Base-by-base conservation (phyloP, 768 basidiomycete species). In the Podaxis rugospora region DNA sequence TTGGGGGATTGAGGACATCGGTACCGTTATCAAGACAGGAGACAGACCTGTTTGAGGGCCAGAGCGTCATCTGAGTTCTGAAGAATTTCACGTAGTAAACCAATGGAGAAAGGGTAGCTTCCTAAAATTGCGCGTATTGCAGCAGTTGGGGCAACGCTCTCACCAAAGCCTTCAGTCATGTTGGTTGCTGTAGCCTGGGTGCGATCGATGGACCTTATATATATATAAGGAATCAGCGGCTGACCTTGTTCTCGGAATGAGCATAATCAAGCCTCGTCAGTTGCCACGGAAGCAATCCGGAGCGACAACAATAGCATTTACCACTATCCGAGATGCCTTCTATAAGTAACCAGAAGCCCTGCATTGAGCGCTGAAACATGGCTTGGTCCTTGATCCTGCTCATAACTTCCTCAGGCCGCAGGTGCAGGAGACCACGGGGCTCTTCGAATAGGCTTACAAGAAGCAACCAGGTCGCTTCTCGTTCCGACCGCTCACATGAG, bases 11-110 rank as follows among this genome's bases (percentile, higher is more conserved):
- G 23, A 49, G 47, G 5, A 7, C 18, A 18, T 18, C n/a, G 18
- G 18, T 5, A 13, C 11, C 9, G 21, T 11, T 25, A 28, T 27
- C 49, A 28, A 13, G 39, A 46, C 25, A 51, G 40, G 13, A 4
- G 25, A 40, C 70, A 9, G 32, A 74, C 76, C 67, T 77, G 76
- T 35, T 64, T 64, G 0, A 67, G 67, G 7, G 76, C 78, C 25
- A 64, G 62, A 0, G 77, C 75, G 61, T 79, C 78, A 49, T 79
- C 78, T 13, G 75, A 72, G 63, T 79, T 79, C 64, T 77, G 76
- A 0, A 79, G 54, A 11, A 77, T 62, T 56, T 79, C 78, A 11
- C 77, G 71, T n/a, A 78, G 65, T 7, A 78, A 62, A 0, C 73
- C 74, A 40, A 73, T 66, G 4, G 71, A 71, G 52, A 75, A 76